Conservation (phyloP, 495 filamentous ascomycete genomes). For the Parachaetomium inaequale region DNA sequence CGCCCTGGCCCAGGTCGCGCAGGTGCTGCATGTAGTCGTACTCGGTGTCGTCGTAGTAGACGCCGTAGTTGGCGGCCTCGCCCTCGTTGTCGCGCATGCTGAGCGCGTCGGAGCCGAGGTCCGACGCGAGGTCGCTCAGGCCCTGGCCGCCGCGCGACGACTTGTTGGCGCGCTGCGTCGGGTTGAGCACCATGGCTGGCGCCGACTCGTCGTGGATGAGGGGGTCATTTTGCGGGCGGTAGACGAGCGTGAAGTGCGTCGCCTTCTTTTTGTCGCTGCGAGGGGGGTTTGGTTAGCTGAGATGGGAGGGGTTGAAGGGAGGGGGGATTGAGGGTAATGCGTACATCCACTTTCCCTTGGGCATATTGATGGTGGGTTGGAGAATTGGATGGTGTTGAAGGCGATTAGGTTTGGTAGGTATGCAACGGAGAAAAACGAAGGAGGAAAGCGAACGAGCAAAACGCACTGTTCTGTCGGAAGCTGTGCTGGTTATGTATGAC, state of each 20-base stretch:
- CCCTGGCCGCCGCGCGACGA: slow-evolving; percentile 46
- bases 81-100: slow-evolving; percentile 83
- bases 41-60: slow-evolving; percentile 81
- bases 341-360: slow-evolving; percentile 86
- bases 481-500: too few relatives aligned
- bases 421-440: too few relatives aligned
- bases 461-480: too few relatives aligned
- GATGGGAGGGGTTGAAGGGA: neutral
- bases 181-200: slow-evolving; percentile 75
- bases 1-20: slow-evolving; percentile 66
- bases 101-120: slow-evolving; percentile 61
- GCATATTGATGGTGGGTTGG: slow-evolving; percentile 54
- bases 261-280: slow-evolving; percentile 84
- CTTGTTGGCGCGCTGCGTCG: slow-evolving; percentile 40
- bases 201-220: slow-evolving; percentile 82
- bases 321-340: slow-evolving; percentile 30
- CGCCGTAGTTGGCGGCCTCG: slow-evolving; percentile 88
- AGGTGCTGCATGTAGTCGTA: slow-evolving; percentile 99
- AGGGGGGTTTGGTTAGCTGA: slow-evolving; percentile 17
- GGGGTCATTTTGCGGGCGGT: slow-evolving; percentile 95
- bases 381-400: neutral
- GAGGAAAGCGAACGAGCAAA: too few relatives aligned
- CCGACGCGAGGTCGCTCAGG: slow-evolving; percentile 68
- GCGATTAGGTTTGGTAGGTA: too few relatives aligned
- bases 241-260: slow-evolving; percentile 85